Conservation (phyloP, 139 green algal species). For the Tetradesmus obliquus region DNA sequence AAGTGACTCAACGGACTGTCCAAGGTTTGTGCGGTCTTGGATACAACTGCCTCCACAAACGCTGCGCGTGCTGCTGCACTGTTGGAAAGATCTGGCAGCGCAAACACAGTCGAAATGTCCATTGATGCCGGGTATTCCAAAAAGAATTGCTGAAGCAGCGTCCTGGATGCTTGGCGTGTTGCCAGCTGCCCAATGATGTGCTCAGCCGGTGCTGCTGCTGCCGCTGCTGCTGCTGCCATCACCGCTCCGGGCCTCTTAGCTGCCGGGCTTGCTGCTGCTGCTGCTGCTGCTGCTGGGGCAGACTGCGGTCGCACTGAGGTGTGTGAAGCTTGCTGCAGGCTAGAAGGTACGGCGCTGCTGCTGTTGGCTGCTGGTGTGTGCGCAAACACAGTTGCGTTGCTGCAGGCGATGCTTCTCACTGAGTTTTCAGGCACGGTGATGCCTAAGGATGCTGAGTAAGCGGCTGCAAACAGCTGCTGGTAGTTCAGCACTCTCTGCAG, state of each 20-base stretch:
- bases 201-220: not conserved
- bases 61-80: not conserved
- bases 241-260: not conserved
- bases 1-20: not conserved
- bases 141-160: not conserved
- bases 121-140: not conserved
- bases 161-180: not conserved
- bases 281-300: not conserved
- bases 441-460: not conserved
- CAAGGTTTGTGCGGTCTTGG: not conserved
- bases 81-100: not conserved
- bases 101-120: not conserved
- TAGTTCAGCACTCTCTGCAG: not conserved
- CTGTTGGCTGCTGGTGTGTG: not conserved
- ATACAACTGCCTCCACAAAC: not conserved
- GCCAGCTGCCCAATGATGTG: not conserved
- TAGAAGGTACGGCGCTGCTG: not conserved
- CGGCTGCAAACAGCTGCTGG: not conserved
- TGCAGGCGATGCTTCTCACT: not conserved
- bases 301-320: not conserved
- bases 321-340: not conserved
- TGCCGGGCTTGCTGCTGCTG: not conserved
- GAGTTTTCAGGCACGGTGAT: not conserved
- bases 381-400: not conserved
- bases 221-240: not conserved